A percentile compares a stretch with the other conserved stretches of the same genome.
phyloP scores from a whole-genome alignment of 2,329 filamentous ascomycete genomes.

The Aspergillus fijiensis region DNA sequence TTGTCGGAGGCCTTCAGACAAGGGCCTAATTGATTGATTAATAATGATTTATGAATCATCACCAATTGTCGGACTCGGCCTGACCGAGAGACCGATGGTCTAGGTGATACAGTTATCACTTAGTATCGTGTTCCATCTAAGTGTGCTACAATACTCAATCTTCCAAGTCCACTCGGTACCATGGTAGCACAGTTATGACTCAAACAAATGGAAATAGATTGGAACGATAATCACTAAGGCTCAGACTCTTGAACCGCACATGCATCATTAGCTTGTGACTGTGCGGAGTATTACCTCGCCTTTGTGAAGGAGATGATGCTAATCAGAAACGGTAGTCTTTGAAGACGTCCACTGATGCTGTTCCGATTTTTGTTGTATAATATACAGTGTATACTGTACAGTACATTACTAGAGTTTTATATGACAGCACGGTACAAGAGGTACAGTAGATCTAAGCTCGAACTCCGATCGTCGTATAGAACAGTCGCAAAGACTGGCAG shows the following conservation, averaged over 20 bases:
- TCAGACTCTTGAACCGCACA: too few species aligned
- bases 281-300: too few species aligned
- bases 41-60: background rate
- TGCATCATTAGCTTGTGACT: too few species aligned
- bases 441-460: background rate
- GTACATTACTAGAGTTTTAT: background rate
- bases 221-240: too few species aligned
- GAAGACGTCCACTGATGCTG: too few species aligned
- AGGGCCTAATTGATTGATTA: background rate
- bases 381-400: background rate
- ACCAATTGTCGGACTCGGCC: background rate
- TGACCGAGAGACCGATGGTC: background rate
- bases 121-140: background rate
- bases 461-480: background rate
- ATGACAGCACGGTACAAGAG: too few species aligned
- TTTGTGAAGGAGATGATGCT: too few species aligned
- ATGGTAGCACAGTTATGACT: background rate
- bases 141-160: background rate
- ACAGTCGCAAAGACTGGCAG: background rate
- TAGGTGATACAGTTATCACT: background rate
- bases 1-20: background rate
- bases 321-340: too few species aligned
- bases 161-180: background rate
- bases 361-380: too few species aligned
- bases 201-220: too few species aligned